Conservation (phyloP, 305 asterid genomes). For the Ajuga reptans region DNA sequence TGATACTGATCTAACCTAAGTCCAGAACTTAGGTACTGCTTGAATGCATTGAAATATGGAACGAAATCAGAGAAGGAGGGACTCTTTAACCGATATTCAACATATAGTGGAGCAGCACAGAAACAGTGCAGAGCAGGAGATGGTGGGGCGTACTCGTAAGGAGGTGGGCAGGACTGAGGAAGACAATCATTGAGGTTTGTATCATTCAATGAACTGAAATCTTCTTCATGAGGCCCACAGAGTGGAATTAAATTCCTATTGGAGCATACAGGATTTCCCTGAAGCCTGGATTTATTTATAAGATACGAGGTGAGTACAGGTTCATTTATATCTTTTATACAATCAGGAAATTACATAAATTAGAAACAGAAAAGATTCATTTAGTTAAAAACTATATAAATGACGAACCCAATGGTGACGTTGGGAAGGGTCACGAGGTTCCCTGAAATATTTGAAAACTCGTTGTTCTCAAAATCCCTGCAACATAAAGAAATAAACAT, state of each 20-base stretch:
- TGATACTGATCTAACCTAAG: constrained; percentile 37
- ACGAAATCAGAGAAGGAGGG: constrained; percentile 55
- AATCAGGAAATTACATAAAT: neutral
- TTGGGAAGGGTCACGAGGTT: constrained; percentile 38
- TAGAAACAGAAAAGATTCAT: neutral
- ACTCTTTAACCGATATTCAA: constrained; percentile 77
- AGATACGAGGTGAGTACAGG: neutral
- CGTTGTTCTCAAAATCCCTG: constrained; percentile 59
- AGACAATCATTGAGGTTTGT: constrained; percentile 36
- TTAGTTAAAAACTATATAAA: neutral
- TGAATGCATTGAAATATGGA: constrained; percentile 35
- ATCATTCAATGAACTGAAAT: constrained; percentile 24
- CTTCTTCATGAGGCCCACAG: constrained; percentile 40
- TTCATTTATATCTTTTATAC: neutral
- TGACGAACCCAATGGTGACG: constrained; percentile 54
- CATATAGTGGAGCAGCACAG: constrained; percentile 68
- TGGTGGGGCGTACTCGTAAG: constrained; percentile 41
- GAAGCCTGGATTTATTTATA: constrained; percentile 40
- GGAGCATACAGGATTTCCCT: constrained; percentile 59
- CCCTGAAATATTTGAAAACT: constrained; percentile 49
- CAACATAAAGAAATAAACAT: constrained; percentile 22
- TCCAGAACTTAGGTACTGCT: constrained; percentile 36
- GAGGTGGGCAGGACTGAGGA: constrained; percentile 44
- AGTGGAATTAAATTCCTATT: constrained; percentile 29
- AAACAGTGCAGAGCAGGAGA: constrained; percentile 44